Evolutionary conservation across 495 filamentous ascomycete genomes (phyloP).

Genomic region (Bryoglossum gracile): DNA sequence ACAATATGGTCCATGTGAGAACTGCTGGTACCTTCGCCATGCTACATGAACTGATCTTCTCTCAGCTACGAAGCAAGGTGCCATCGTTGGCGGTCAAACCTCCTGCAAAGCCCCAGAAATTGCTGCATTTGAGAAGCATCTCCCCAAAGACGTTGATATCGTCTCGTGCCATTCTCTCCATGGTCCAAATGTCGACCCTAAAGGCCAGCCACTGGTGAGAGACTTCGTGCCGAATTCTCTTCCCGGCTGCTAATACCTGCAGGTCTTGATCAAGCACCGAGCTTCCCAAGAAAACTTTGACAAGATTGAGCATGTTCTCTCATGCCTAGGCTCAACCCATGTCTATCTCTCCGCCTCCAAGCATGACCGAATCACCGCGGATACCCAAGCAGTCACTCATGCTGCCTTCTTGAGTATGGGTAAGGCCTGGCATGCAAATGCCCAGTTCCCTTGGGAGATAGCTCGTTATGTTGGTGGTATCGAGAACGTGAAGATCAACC

Average conservation of each 20-base stretch:
- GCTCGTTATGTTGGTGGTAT: constrained; percentile 91
- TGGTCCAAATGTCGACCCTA: constrained; percentile 81
- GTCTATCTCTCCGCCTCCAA: constrained; percentile 79
- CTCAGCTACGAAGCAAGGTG: constrained; percentile 82
- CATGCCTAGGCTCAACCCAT: constrained; percentile 71
- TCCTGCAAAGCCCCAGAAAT: constrained; percentile 98
- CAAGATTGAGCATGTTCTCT: constrained; percentile 72
- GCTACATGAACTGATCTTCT: constrained; percentile 10
- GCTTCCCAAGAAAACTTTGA: constrained; percentile 67
- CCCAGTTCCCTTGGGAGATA: constrained; percentile 93
- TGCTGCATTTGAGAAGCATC: constrained; percentile 80
- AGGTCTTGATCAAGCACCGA: constrained; percentile 87
- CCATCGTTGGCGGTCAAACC: constrained; percentile 94
- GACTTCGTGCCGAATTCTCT: background rate
- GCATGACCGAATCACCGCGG: constrained; percentile 95
- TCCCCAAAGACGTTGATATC: constrained; percentile 85
- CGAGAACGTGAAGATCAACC: constrained; percentile 98
- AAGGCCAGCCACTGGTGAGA: constrained; percentile 74
- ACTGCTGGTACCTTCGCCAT: constrained; percentile 16
- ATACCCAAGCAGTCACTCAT: constrained; percentile 96
- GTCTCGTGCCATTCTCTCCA: constrained; percentile 96
- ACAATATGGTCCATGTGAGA: constrained; percentile 84
- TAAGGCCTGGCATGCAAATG: constrained; percentile 87
- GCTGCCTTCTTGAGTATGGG: constrained; percentile 97
- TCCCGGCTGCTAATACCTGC: background rate